Percentiles rank a stretch among this genome's conserved stretches.
phyloP scores from a whole-genome alignment of 192 early-diverging fungal genomes.

The Coemansia pectinata region DNA sequence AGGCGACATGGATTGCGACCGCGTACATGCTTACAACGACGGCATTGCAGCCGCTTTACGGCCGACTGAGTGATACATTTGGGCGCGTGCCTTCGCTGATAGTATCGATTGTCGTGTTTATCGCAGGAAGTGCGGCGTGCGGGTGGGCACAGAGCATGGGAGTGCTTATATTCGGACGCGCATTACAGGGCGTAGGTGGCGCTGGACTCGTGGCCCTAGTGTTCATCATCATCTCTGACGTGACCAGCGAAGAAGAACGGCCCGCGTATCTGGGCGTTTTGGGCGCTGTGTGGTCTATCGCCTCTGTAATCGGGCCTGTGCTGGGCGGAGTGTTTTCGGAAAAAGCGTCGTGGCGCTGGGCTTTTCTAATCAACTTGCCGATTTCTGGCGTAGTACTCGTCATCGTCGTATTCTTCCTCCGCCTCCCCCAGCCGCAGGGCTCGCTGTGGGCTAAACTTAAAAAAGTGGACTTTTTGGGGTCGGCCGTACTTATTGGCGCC shows the following conservation, averaged over 20 bases:
- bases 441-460: constrained; percentile 58
- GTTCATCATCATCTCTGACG: constrained; percentile 70
- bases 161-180: constrained; percentile 68
- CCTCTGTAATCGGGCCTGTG: constrained; percentile 67
- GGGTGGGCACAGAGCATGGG: constrained; percentile 60
- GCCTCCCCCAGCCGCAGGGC: constrained; percentile 44
- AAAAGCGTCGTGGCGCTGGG: constrained; percentile 70
- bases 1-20: constrained; percentile 78
- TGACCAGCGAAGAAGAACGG: constrained; percentile 44
- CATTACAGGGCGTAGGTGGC: constrained; percentile 66
- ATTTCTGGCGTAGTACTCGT: constrained; percentile 37
- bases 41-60: constrained; percentile 76
- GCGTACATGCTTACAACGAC: constrained; percentile 69
- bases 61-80: constrained; percentile 81
- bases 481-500: constrained; percentile 52
- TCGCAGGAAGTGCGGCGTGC: constrained; percentile 56
- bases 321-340: constrained; percentile 71
- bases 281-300: constrained; percentile 61
- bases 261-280: constrained; percentile 48
- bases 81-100: constrained; percentile 64
- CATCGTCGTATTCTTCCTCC: constrained; percentile 55
- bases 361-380: constrained; percentile 60
- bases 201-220: constrained; percentile 63
- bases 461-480: constrained; percentile 64
- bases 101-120: constrained; percentile 57